Evolutionary conservation across 129 eudicot genomes (phyloP).

Genomic region (Solidago caesia): DNA sequence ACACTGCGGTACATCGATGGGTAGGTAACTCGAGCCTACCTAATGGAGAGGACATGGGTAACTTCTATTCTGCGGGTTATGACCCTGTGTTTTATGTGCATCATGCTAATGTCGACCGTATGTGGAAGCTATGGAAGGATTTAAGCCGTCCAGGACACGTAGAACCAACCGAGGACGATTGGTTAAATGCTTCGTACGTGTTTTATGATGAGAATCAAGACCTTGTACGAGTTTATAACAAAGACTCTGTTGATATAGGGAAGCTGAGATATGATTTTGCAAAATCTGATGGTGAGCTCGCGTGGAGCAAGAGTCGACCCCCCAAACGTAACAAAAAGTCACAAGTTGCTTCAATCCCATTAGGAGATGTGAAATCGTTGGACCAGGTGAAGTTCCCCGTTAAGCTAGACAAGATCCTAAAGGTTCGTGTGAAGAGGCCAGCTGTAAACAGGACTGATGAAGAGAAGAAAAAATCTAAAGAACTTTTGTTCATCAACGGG

Average conservation of each 20-base stretch:
- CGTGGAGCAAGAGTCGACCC: constrained; percentile 40
- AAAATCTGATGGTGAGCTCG: neutral
- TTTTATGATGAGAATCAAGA: constrained; percentile 52
- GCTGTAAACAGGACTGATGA: constrained; percentile 31
- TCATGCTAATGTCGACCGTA: constrained; percentile 38
- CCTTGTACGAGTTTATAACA: constrained; percentile 21
- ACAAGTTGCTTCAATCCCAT: neutral
- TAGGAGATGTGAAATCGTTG: neutral
- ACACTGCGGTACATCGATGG: constrained; percentile 36
- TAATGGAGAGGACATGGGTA: constrained; percentile 46
- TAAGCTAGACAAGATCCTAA: constrained; percentile 28
- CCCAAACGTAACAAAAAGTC: neutral
- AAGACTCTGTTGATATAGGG: neutral
- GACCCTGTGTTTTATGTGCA: constrained; percentile 48
- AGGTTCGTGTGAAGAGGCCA: constrained; percentile 45
- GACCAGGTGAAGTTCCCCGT: constrained; percentile 27
- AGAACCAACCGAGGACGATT: constrained; percentile 37
- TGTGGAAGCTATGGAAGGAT: constrained; percentile 10
- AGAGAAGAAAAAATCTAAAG: constrained; percentile 48
- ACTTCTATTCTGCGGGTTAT: constrained; percentile 42
- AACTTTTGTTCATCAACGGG: constrained; percentile 43
- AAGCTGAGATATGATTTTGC: neutral
- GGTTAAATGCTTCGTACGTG: constrained; percentile 39
- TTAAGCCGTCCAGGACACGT: constrained; percentile 6
- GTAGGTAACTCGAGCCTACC: constrained; percentile 22